Percentiles rank a stretch among this genome's conserved stretches.
Conservation (phyloP, 177 flowering plant genomes). For the Vitis hybrid region DNA sequence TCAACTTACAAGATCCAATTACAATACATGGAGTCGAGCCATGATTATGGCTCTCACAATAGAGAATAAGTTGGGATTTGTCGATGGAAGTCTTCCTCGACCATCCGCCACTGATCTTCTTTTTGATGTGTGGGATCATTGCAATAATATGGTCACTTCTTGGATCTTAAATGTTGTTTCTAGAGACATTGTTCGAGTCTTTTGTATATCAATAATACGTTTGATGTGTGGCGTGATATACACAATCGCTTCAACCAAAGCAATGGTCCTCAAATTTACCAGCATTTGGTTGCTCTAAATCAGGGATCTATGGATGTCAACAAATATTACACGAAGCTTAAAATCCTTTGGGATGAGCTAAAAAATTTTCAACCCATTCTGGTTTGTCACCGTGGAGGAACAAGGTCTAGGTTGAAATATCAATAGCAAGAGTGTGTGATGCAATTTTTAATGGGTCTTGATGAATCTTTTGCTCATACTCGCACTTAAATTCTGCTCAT, state of each 20-base stretch:
- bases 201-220: too few species aligned
- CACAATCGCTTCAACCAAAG: not conserved
- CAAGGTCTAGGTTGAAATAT: not conserved
- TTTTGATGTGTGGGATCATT: not conserved
- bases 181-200: too few species aligned
- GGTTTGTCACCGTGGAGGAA: not conserved
- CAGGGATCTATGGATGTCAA: not conserved
- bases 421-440: not conserved
- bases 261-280: not conserved
- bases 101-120: not conserved
- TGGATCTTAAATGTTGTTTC: not conserved
- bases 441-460: constrained; percentile 1
- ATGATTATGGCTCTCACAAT: not conserved
- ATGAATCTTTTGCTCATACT: not conserved
- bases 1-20: not conserved
- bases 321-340: not conserved
- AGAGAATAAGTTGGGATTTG: not conserved
- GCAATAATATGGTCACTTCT: not conserved
- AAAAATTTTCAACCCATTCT: too few species aligned
- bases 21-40: not conserved
- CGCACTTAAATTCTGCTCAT: too few species aligned
- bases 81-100: not conserved
- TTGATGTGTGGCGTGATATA: not conserved
- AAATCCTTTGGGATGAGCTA: not conserved
- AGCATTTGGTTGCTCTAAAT: not conserved